Evolutionary conservation across 2,329 filamentous ascomycete genomes (phyloP).

Genomic region (Bertia moriformis): DNA sequence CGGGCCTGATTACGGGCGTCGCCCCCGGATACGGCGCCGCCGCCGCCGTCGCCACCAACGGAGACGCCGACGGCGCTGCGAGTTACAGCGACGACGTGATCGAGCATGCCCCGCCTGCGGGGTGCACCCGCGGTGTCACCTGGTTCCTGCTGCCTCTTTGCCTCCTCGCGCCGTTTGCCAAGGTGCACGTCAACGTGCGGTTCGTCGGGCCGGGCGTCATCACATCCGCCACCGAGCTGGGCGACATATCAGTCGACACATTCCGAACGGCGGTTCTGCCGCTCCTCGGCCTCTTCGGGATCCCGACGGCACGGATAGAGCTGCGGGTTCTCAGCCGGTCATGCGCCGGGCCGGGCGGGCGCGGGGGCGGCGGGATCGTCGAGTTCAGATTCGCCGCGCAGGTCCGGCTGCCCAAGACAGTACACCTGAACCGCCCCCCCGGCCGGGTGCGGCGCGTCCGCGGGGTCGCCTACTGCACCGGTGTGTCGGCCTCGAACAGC

Average conservation of each 20-base stretch:
- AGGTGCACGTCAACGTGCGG: conserved; percentile 75
- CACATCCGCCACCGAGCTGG: conserved; percentile 67
- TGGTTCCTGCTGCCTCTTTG: conserved; percentile 87
- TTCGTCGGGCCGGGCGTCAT: conserved; percentile 87
- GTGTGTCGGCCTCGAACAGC: conserved; percentile 85
- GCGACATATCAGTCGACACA: conserved; percentile 82
- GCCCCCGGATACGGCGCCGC: conserved; percentile 60
- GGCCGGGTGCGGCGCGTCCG: conserved; percentile 78
- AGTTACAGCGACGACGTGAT: conserved; percentile 73
- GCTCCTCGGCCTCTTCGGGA: conserved; percentile 79
- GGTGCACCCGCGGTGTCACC: conserved; percentile 67
- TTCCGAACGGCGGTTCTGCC: conserved; percentile 87
- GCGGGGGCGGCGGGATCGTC: conserved; percentile 79
- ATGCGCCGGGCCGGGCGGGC: conserved; percentile 60
- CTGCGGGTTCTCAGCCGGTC: conserved; percentile 68
- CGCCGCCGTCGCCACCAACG: conserved; percentile 24
- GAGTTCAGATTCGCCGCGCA: conserved; percentile 88
- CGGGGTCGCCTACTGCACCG: conserved; percentile 85
- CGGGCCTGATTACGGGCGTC: conserved; percentile 79
- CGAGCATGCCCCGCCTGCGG: conserved; percentile 64
- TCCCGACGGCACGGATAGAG: conserved; percentile 66
- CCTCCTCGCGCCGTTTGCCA: conserved; percentile 82
- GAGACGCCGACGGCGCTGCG: no score
- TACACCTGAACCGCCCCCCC: conserved; percentile 70
- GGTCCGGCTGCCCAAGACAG: conserved; percentile 80